Conservation (phyloP, 371 early-diverging fungal species). For the Mucor racemosus region DNA sequence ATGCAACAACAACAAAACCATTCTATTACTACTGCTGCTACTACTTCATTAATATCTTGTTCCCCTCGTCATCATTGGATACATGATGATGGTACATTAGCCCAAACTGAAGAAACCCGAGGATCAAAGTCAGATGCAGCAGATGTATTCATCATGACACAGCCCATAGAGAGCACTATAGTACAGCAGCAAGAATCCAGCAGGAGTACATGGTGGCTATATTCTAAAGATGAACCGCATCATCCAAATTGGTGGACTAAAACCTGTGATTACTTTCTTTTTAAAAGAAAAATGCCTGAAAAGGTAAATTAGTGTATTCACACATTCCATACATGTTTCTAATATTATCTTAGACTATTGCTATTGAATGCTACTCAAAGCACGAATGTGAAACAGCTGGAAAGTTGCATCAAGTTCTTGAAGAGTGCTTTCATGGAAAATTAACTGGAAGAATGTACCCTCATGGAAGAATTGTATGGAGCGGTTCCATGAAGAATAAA, state of each 20-base stretch:
- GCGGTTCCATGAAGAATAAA: constrained; percentile 19
- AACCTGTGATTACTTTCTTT: constrained; percentile 13
- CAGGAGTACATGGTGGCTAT: constrained; percentile 21
- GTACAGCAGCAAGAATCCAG: not conserved
- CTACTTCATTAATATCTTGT: not conserved
- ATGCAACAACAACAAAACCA: constrained; percentile 11
- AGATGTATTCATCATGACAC: constrained; percentile 25
- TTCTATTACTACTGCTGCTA: constrained; percentile 3
- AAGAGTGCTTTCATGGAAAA: constrained; percentile 31
- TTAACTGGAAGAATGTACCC: constrained; percentile 30
- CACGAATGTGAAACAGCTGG: constrained; percentile 33
- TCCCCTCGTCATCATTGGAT: constrained; percentile 17
- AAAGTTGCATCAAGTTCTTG: constrained; percentile 34
- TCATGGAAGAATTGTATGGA: constrained; percentile 29
- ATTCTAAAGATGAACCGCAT: constrained; percentile 11
- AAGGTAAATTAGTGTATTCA: constrained; percentile 13
- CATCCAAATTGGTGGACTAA: constrained; percentile 17
- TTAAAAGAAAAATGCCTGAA: constrained; percentile 17
- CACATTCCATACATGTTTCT: not conserved
- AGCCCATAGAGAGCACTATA: constrained; percentile 12
- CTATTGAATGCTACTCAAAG: constrained; percentile 27
- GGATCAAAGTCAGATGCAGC: constrained; percentile 27
- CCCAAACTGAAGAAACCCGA: constrained; percentile 23
- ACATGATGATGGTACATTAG: constrained; percentile 21
- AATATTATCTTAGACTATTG: constrained; percentile 5